Conservation (phyloP, 2,329 filamentous ascomycete genomes). For the Chaetomium sp. region DNA sequence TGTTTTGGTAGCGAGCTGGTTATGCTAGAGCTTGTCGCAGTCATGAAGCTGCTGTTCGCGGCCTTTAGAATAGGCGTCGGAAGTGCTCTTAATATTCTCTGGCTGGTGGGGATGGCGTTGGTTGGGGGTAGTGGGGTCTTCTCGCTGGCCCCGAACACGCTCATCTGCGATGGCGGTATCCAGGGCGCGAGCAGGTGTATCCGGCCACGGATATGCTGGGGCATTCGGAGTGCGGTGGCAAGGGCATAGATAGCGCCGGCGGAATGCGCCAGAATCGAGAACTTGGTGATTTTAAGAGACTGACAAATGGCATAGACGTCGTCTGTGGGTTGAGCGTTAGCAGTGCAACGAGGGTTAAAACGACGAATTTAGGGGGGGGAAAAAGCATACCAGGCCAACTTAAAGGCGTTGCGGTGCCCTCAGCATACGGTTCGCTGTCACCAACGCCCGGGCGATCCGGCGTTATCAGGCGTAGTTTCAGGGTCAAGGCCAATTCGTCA, state of each 20-base stretch:
- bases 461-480: constrained; percentile 88
- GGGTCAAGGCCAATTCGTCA: constrained; percentile 85
- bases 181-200: constrained; percentile 94
- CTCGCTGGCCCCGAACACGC: constrained; percentile 68
- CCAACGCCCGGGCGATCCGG: constrained; percentile 93
- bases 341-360: not conserved
- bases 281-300: constrained; percentile 87
- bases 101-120: constrained; percentile 86
- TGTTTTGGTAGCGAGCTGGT: constrained; percentile 74
- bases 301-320: constrained; percentile 96
- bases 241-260: constrained; percentile 97
- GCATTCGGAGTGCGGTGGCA: constrained; percentile 91
- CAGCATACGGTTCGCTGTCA: constrained; percentile 81
- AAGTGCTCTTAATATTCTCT: constrained; percentile 85
- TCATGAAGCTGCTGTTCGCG: constrained; percentile 95
- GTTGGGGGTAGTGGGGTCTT: constrained; percentile 72
- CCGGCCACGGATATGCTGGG: constrained; percentile 89
- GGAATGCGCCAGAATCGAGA: constrained; percentile 93
- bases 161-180: constrained; percentile 96
- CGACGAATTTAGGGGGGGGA: not conserved
- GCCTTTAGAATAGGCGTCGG: constrained; percentile 90
- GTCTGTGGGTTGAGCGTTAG: constrained; percentile 43
- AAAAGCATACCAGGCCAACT: constrained; percentile 81
- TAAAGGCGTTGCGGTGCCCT: constrained; percentile 81
- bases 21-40: constrained; percentile 82